Evolutionary conservation across 192 early-diverging fungal species (phyloP), one percentile per base, ranked within the genome.

Genomic region (Jimgerdemannia lactiflua): DNA sequence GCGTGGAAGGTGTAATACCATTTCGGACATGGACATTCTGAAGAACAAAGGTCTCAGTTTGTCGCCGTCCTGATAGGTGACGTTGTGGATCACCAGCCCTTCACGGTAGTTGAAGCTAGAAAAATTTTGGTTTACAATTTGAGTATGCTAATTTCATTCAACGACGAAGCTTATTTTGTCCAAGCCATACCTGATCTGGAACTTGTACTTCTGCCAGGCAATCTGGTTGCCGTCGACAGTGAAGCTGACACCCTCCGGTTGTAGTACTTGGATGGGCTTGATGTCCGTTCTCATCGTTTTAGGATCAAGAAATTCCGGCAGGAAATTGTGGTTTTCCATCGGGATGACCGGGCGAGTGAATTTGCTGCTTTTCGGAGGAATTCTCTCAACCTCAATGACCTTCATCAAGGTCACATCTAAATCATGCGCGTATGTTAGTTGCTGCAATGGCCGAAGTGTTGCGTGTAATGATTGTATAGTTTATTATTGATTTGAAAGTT

Each of bases 201-300:
- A 73, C 59, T 82, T 82, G 77, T 78, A 82, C 74, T 82, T 82
- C 77, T 82, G 81, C 81, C 81, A 82, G 64, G 78, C 77, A 49
- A 82, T 82, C 64, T 79, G 77, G n/a, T 71, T 79, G 39, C 81
- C 81, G 40, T 78, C 71, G 17, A 82, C 77, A 67, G 65, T 78
- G 70, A 82, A 82, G 54, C 77, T 79, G 19, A 82, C 81, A 74
- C 81, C 81, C 68, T 82, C 70, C 17, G 81, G 81, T 69, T 82
- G 81, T 71, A 75, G 75, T 17, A 82, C 71, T n/a, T 75, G 72
- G 65, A 82, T 70, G 49, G 81, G 81, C 75, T 82, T 82, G 49
- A 82, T 39, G 71, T 82, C 81, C 63, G 78, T 79, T 3, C 81
- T 72, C n/a, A 66, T 71, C 43, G 78, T 78, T 39, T 82, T 73